Percentiles rank a stretch among this genome's conserved stretches.
Conservation (phyloP, 2,329 filamentous ascomycete genomes). For the Fusarium sp. region DNA sequence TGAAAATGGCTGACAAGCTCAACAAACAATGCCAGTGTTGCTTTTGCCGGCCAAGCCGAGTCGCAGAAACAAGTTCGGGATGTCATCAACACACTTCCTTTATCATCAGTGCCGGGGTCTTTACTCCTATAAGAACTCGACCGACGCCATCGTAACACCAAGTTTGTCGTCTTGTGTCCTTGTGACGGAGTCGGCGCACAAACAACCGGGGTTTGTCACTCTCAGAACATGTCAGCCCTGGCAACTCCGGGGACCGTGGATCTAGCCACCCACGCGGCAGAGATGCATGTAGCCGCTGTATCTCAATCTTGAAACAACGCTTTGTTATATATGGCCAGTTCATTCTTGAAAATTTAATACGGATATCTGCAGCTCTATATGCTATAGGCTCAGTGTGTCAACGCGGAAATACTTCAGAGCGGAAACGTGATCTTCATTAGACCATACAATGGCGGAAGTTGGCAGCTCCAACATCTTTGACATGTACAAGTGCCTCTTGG, state of each 20-base stretch:
- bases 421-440: no score
- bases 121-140: conserved; percentile 2
- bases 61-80: not conserved
- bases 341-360: not conserved
- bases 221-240: conserved; percentile 13
- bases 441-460: not conserved
- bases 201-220: conserved; percentile 13
- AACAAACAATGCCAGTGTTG: not conserved
- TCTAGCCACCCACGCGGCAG: conserved; percentile 38
- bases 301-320: not conserved
- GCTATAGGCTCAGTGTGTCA: no score
- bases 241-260: conserved; percentile 20
- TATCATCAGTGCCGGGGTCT: not conserved
- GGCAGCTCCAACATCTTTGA: not conserved
- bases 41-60: not conserved
- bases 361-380: not conserved
- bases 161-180: not conserved
- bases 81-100: not conserved
- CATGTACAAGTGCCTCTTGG: not conserved
- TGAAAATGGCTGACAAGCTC: not conserved
- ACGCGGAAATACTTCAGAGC: no score
- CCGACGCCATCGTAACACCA: conserved; percentile 18
- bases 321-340: not conserved
- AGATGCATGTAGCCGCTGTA: conserved; percentile 28
- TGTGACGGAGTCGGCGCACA: conserved; percentile 30